These are phyloP conservation scores for Lepidium didymum DNA, from an alignment of 345 rosid species.

Conservation along the genomic window DNA sequence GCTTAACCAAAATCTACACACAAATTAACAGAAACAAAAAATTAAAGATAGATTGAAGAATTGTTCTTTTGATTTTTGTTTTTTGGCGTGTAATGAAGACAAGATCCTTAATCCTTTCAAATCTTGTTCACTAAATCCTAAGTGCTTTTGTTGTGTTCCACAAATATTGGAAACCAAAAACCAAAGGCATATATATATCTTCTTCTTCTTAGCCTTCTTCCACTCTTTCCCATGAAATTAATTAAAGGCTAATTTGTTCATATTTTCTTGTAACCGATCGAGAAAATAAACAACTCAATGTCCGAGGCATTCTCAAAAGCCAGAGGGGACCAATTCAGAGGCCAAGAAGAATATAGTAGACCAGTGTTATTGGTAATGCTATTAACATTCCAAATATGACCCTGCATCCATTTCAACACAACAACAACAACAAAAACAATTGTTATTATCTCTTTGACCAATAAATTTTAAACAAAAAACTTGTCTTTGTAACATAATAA, in stretches of 20 bases:
- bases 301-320: slow-evolving; percentile 24
- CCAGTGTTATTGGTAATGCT: slow-evolving; percentile 86
- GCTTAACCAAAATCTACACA: slow-evolving; percentile 15
- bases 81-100: slow-evolving; percentile 42
- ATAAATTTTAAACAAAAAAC: no score
- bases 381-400: slow-evolving; percentile 97
- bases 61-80: background rate
- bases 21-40: background rate
- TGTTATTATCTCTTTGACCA: background rate
- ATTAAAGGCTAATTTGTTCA: slow-evolving; percentile 12
- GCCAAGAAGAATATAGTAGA: slow-evolving; percentile 87
- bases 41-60: background rate
- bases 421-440: background rate
- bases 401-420: slow-evolving; percentile 41
- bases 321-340: slow-evolving; percentile 36
- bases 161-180: slow-evolving; percentile 35
- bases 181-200: slow-evolving; percentile 9
- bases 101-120: slow-evolving; percentile 36
- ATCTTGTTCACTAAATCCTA: slow-evolving; percentile 25
- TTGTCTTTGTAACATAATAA: background rate
- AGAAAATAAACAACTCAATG: slow-evolving; percentile 9
- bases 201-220: slow-evolving; percentile 5
- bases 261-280: slow-evolving; percentile 9
- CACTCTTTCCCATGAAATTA: slow-evolving; percentile 3
- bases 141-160: slow-evolving; percentile 30